Evolutionary conservation across 352 stramenopile genomes (phyloP).

Genomic region (Phytophthora megakarya): DNA sequence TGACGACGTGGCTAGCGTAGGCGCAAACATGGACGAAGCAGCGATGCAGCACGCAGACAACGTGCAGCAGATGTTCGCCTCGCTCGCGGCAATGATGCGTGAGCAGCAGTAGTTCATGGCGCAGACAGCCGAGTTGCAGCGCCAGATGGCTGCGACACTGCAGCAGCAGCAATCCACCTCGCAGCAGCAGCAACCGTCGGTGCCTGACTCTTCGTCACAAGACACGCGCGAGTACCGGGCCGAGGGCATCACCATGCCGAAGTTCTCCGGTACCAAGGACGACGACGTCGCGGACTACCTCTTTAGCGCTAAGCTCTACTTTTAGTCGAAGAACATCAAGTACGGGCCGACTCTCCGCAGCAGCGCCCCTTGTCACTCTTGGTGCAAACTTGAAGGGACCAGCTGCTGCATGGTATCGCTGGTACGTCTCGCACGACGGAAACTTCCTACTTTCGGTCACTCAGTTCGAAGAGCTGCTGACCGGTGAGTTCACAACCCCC

Average conservation of each 20-base stretch:
- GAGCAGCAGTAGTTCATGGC: slow-evolving; percentile 20
- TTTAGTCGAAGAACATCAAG: slow-evolving; percentile 20
- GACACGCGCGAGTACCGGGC: slow-evolving; percentile 4
- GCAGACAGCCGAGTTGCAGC: slow-evolving; percentile 10
- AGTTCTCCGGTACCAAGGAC: slow-evolving; percentile 9
- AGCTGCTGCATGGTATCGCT: slow-evolving; percentile 5
- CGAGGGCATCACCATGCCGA: slow-evolving; percentile 15
- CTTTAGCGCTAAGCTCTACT: slow-evolving; percentile 16
- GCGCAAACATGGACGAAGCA: too few relatives aligned
- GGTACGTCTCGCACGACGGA: too few relatives aligned
- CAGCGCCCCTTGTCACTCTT: slow-evolving; percentile 4
- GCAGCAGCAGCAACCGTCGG: not conserved
- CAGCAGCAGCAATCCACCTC: slow-evolving; percentile 1
- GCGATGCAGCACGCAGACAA: too few relatives aligned
- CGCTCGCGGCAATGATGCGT: too few relatives aligned
- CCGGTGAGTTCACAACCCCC: slow-evolving; percentile 8
- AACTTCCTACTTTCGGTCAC: too few relatives aligned
- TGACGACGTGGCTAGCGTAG: too few relatives aligned
- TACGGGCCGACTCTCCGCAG: not conserved
- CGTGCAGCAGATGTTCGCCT: slow-evolving; percentile 9
- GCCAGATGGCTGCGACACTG: slow-evolving; percentile 10
- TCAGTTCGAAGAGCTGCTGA: slow-evolving; percentile 13
- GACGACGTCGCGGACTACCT: slow-evolving; percentile 15
- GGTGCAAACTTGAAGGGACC: slow-evolving; percentile 6
- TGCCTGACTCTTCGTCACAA: too few relatives aligned